Base-by-base conservation (phyloP, 495 filamentous ascomycete genomes). In the Penicillium maclennaniae region DNA sequence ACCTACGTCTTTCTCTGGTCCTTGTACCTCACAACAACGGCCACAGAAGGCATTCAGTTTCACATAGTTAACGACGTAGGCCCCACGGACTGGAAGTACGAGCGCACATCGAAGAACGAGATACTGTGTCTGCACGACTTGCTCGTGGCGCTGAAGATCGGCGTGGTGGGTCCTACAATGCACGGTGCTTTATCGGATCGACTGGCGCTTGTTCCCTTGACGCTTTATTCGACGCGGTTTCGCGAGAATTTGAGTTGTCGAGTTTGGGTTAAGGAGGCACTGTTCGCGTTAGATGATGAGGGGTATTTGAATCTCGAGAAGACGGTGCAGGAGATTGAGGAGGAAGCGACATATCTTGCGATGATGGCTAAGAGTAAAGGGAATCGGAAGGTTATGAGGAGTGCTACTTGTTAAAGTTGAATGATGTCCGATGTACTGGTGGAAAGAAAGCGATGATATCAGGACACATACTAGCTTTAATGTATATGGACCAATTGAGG, bases 261-360 rank as follows among this genome's bases (percentile, higher is more conserved):
- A 3, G 53, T 64, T 4, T 69, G 66, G 66, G 17, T 64, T 1
- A 63, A 62, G 40, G 63, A 64, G 60, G 66, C 58, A 7, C 48
- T 66, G 12, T 61, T 54, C 46, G 58, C 53, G 12, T 28, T 69
- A 19, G 63, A 66, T 47, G 60, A 65, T 20, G 60, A 66, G 40
- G 62, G 63, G 2, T 69, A 61, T 49, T 36, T 69, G 7, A 47
- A 53, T 39, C 51, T 65, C 7, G 23, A 23, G 1, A 43, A 41
- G 47, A 53, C 38, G n/a, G 47, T 59, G 3, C 14, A 25, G 7
- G 47, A 59, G 16, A 54, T 65, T 34, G 66, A 67, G 47, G 51
- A 52, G 15, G 58, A 69, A 36, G 66, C 61, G 2, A 60, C 20
- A 16, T 27, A 48, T 19, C 23, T 46, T 23, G 66, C 48, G 4